A percentile compares a stretch with the other conserved stretches of the same genome.
Conservation (phyloP, 2,329 filamentous ascomycete species). For the Verticillium tricorpus region DNA sequence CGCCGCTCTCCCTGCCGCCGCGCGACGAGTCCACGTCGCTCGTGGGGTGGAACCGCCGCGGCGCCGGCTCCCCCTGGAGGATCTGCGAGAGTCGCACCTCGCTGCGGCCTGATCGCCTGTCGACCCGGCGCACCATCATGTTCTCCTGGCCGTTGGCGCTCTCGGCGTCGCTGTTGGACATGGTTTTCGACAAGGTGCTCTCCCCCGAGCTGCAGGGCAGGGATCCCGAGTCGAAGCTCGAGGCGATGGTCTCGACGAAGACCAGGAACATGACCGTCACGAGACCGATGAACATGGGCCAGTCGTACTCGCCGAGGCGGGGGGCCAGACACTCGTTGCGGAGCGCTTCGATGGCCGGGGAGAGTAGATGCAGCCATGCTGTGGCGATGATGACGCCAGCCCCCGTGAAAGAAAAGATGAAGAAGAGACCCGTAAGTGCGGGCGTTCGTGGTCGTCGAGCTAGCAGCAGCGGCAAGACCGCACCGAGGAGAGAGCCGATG, state of each 20-base stretch:
- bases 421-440: not conserved
- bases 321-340: not conserved
- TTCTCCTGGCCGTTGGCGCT: not conserved
- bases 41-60: not conserved
- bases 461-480: not conserved
- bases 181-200: not conserved
- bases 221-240: constrained; percentile 49
- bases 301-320: not conserved
- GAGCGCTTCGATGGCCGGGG: not conserved
- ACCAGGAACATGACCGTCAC: not conserved
- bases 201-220: constrained; percentile 21
- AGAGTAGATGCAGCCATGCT: not conserved
- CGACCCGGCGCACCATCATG: not conserved
- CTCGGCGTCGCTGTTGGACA: not conserved
- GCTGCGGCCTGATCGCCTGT: not conserved
- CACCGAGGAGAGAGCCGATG: not conserved
- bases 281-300: constrained; percentile 1
- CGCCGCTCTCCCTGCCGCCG: constrained; percentile 56
- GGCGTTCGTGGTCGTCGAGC: not conserved
- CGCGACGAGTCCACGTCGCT: not conserved
- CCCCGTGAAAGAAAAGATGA: not conserved
- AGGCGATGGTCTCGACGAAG: constrained; percentile 20
- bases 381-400: not conserved
- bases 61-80: not conserved
- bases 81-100: not conserved